These are phyloP conservation scores for Penicillium malachiteum DNA, from an alignment of 495 filamentous ascomycete genomes.

Conservation along the genomic window DNA sequence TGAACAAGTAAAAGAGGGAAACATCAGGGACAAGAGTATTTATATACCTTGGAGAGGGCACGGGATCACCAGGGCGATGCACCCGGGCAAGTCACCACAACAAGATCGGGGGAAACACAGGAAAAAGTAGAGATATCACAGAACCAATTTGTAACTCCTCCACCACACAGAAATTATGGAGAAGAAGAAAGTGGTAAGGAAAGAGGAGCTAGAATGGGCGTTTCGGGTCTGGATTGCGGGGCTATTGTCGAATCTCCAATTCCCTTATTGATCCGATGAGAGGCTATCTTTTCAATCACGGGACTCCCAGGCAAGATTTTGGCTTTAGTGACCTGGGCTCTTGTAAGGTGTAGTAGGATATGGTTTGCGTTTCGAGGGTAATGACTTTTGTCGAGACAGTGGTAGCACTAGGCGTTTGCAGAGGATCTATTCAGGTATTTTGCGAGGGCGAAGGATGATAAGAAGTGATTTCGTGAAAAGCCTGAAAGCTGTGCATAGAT, in stretches of 20 bases:
- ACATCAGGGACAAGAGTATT: not conserved
- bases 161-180: not conserved
- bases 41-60: constrained; percentile 1
- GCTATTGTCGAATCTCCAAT: too few species aligned
- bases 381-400: not conserved
- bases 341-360: not conserved
- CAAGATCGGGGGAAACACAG: not conserved
- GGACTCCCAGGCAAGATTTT: too few species aligned
- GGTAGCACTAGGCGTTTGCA: not conserved
- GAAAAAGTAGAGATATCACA: not conserved
- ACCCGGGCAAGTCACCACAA: constrained; percentile 1
- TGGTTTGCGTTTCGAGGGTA: not conserved
- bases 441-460: not conserved
- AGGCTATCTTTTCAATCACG: too few species aligned
- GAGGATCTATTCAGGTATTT: not conserved
- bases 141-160: too few species aligned
- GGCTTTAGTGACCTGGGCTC: too few species aligned
- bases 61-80: constrained; percentile 1
- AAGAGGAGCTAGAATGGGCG: not conserved
- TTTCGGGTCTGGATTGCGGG: not conserved
- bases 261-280: too few species aligned
- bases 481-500: not conserved
- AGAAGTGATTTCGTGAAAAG: not conserved
- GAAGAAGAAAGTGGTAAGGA: not conserved
- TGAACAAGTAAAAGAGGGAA: not conserved